phyloP scores from a whole-genome alignment of 2,329 filamentous ascomycete species.

The Trichoderma atroviride region DNA sequence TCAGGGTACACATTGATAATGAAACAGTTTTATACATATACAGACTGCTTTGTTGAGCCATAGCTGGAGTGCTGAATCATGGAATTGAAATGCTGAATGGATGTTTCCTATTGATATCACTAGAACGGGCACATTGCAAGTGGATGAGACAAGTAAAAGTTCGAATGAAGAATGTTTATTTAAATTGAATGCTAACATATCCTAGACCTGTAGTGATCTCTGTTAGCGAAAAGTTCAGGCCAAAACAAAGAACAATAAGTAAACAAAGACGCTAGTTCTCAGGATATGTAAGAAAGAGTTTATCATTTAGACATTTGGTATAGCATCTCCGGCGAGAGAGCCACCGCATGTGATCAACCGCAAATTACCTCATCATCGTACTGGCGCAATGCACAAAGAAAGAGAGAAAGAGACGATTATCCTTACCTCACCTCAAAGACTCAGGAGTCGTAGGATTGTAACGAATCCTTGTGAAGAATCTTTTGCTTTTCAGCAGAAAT shows the following conservation, averaged over 20 bases:
- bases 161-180: background rate
- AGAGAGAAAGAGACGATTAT: constrained; percentile 14
- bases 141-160: background rate
- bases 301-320: constrained; percentile 81
- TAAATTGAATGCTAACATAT: background rate
- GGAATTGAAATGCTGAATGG: too few species aligned
- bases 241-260: constrained; percentile 28
- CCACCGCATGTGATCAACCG: constrained; percentile 90
- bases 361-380: constrained; percentile 95
- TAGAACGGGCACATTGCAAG: background rate
- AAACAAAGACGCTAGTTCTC: constrained; percentile 48
- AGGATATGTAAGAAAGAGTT: constrained; percentile 99
- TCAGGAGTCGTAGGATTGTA: background rate
- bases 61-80: too few species aligned
- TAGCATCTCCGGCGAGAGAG: constrained; percentile 86
- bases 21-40: background rate
- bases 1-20: too few species aligned
- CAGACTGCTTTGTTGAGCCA: too few species aligned
- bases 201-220: background rate
- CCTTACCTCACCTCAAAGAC: constrained; percentile 40
- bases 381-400: constrained; percentile 22
- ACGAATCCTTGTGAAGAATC: background rate
- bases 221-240: constrained; percentile 21
- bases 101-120: background rate
- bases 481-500: background rate